Conservation (phyloP, 2,329 filamentous ascomycete species). For the Aspergillus flavus region DNA sequence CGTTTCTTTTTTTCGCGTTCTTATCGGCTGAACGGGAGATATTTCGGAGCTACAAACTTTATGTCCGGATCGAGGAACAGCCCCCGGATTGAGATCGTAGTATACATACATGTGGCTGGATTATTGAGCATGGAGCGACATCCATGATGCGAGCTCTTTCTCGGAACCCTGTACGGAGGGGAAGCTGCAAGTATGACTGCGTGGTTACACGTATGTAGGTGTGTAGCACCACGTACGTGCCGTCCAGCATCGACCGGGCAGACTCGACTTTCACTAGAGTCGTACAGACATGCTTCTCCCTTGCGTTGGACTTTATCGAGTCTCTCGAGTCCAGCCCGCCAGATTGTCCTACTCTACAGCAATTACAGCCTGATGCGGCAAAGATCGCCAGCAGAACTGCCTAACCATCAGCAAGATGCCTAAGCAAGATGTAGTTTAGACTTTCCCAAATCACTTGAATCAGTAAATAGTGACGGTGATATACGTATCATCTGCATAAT, state of each 20-base stretch:
- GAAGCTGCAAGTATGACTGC: not conserved
- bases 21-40: not conserved
- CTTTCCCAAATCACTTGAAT: not conserved
- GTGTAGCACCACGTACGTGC: not conserved
- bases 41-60: not conserved
- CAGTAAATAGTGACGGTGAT: not conserved
- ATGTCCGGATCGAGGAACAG: not conserved
- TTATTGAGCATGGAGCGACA: not conserved
- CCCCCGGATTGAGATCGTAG: not conserved
- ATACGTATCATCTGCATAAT: conserved; percentile 9
- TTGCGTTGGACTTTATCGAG: not conserved
- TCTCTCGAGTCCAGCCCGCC: not conserved
- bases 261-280: not conserved
- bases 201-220: not conserved
- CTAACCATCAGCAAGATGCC: not conserved
- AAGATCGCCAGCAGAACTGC: not conserved
- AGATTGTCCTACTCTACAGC: not conserved
- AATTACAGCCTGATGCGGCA: not conserved
- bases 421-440: not conserved
- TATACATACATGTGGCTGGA: conserved; percentile 5
- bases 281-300: not conserved
- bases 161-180: not conserved
- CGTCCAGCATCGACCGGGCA: not conserved
- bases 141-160: not conserved
- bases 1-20: not conserved